phyloP scores from a whole-genome alignment of 2,329 filamentous ascomycete genomes.

The Cordyceps farinosa region DNA sequence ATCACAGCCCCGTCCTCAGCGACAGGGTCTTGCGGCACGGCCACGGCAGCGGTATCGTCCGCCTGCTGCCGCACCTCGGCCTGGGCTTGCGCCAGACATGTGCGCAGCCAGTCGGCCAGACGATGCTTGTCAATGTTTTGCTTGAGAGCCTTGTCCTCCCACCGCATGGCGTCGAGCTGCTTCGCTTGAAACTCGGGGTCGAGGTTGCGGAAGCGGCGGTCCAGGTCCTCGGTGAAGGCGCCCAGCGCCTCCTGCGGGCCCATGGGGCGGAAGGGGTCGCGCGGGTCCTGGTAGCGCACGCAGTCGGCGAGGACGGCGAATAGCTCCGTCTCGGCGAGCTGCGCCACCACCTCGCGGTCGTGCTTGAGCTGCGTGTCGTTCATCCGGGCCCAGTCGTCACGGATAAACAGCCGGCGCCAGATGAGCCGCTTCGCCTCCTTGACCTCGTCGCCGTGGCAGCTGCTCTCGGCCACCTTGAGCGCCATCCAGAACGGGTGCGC shows the following conservation, averaged over 20 bases:
- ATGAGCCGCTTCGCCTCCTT: slow-evolving; percentile 61
- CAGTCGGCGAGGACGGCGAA: slow-evolving; percentile 65
- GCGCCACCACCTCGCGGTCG: slow-evolving; percentile 62
- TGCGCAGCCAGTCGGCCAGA: slow-evolving; percentile 63
- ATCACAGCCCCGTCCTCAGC: neutral
- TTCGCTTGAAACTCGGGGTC: slow-evolving; percentile 63
- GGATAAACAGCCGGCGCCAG: slow-evolving; percentile 82
- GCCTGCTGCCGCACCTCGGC: slow-evolving; percentile 32
- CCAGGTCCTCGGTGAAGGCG: slow-evolving; percentile 59
- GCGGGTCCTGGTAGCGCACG: slow-evolving; percentile 51
- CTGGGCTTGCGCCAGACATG: slow-evolving; percentile 37
- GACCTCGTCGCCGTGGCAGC: slow-evolving; percentile 52
- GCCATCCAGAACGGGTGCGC: slow-evolving; percentile 72
- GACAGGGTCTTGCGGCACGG: neutral
- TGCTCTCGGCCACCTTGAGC: slow-evolving; percentile 57
- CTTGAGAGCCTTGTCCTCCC: slow-evolving; percentile 65
- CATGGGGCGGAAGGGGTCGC: slow-evolving; percentile 43
- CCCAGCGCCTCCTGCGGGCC: slow-evolving; percentile 53
- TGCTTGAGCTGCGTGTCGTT: slow-evolving; percentile 74
- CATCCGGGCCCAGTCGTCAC: slow-evolving; percentile 78
- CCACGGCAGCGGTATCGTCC: slow-evolving; percentile 24
- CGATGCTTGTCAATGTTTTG: slow-evolving; percentile 64
- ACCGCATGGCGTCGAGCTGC: slow-evolving; percentile 66
- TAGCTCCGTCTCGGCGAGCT: slow-evolving; percentile 62
- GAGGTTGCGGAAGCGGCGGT: slow-evolving; percentile 56